Percentiles rank a stretch among this genome's conserved stretches.
Conservation (phyloP, 495 filamentous ascomycete genomes). For the Aspergillus affinis region DNA sequence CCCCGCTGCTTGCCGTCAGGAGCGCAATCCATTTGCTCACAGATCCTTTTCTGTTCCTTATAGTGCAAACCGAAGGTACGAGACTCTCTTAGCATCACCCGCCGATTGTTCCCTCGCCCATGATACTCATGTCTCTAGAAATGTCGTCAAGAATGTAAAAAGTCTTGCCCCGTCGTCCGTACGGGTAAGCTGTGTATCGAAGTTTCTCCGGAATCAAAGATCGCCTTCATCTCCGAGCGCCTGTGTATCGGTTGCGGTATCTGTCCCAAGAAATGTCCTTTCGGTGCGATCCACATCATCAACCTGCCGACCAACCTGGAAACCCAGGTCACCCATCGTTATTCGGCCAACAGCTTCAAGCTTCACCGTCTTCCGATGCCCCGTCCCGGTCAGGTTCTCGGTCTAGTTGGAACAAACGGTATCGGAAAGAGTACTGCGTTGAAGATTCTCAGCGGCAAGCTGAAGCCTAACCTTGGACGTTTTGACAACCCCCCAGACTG, state of each 20-base stretch:
- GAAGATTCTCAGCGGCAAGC: slow-evolving; percentile 96
- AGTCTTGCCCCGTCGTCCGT: slow-evolving; percentile 95
- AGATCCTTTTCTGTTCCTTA: slow-evolving; percentile 17
- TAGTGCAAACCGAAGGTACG: slow-evolving; percentile 96
- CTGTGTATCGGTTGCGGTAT: slow-evolving; percentile 99
- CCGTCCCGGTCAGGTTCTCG: slow-evolving; percentile 92
- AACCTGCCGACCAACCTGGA: slow-evolving; percentile 98
- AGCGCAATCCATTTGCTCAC: slow-evolving; percentile 33
- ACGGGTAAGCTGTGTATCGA: slow-evolving; percentile 98
- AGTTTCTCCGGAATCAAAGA: slow-evolving; percentile 83
- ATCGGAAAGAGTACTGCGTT: slow-evolving; percentile 98
- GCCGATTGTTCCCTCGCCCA: not conserved
- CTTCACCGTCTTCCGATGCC: slow-evolving; percentile 94
- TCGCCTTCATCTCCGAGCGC: slow-evolving; percentile 95
- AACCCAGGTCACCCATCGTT: slow-evolving; percentile 95
- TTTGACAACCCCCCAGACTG: slow-evolving; percentile 97
- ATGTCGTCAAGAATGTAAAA: slow-evolving; percentile 99
- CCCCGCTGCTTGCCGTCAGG: slow-evolving; percentile 32
- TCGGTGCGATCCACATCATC: slow-evolving; percentile 98
- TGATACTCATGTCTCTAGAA: slow-evolving; percentile 52
- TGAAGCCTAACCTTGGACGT: slow-evolving; percentile 94
- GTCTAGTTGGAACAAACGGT: slow-evolving; percentile 97
- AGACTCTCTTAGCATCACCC: slow-evolving; percentile 1
- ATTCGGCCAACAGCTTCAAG: slow-evolving; percentile 99
- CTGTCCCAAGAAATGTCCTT: slow-evolving; percentile 99